Evolutionary conservation across 257 asterid genomes (phyloP).

Genomic region (Dorcoceras hygrometricum): DNA sequence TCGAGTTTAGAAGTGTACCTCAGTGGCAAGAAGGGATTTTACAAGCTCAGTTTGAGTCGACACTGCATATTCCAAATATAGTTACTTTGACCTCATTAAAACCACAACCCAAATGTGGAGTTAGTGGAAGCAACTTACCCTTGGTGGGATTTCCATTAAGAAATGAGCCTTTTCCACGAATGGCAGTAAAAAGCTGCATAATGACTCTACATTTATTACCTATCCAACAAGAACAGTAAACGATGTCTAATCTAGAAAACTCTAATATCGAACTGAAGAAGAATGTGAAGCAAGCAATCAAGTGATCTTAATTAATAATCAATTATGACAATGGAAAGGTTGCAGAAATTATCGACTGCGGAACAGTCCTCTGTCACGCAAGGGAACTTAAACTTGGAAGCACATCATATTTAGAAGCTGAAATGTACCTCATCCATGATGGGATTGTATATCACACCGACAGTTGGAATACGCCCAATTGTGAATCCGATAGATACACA

Average conservation of each 20-base stretch:
- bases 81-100: conserved; percentile 18
- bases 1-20: conserved; percentile 40
- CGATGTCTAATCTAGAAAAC: conserved; percentile 5
- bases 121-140: conserved; percentile 35
- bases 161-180: conserved; percentile 71
- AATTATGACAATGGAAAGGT: neutral
- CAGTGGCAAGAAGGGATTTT: conserved; percentile 81
- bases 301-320: conserved; percentile 7
- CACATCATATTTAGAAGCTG: neutral
- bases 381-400: conserved; percentile 7
- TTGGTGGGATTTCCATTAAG: conserved; percentile 69
- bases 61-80: conserved; percentile 40
- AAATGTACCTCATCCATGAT: conserved; percentile 70
- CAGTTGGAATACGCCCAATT: conserved; percentile 60
- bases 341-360: neutral
- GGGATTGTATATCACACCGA: conserved; percentile 88
- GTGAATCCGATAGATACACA: conserved; percentile 90
- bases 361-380: neutral
- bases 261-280: neutral
- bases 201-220: conserved; percentile 20
- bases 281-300: conserved; percentile 2
- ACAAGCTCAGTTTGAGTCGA: conserved; percentile 82
- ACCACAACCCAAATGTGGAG: conserved; percentile 11
- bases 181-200: conserved; percentile 70
- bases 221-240: conserved; percentile 6